A percentile compares a stretch with the other conserved stretches of the same genome.
These are phyloP conservation scores for Karstenula rhodostoma DNA, from an alignment of 2,329 filamentous ascomycete genomes.

Conservation along the genomic window DNA sequence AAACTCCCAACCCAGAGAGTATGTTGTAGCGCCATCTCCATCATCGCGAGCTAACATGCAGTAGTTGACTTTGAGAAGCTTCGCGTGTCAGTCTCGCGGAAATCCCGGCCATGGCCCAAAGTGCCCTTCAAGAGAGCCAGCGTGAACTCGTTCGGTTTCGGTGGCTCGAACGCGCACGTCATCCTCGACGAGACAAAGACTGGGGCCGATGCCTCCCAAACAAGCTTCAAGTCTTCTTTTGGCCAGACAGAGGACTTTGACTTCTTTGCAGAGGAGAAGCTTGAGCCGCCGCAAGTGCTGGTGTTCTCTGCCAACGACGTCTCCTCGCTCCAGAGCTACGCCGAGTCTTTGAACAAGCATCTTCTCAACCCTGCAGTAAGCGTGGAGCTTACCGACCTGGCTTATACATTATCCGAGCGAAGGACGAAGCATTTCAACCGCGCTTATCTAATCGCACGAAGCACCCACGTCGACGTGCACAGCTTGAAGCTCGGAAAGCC, in stretches of 20 bases:
- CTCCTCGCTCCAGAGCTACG: constrained; percentile 1
- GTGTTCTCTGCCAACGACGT: constrained; percentile 21
- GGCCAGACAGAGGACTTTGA: constrained; percentile 9
- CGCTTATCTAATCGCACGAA: constrained; percentile 3
- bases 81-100: not conserved
- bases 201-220: not conserved
- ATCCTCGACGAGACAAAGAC: constrained; percentile 25
- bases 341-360: constrained; percentile 7
- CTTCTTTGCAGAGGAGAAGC: not conserved
- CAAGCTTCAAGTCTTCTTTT: not conserved
- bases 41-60: not conserved
- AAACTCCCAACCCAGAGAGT: constrained; percentile 19
- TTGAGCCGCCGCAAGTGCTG: not conserved
- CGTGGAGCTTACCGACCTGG: constrained; percentile 21
- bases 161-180: constrained; percentile 36
- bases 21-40: not conserved
- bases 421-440: constrained; percentile 20
- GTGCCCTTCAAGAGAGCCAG: constrained; percentile 19
- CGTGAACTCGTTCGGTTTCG: constrained; percentile 35
- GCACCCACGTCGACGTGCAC: no score
- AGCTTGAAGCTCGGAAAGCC: no score
- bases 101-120: constrained; percentile 10
- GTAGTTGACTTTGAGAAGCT: not conserved
- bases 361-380: constrained; percentile 5
- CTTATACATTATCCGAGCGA: constrained; percentile 31